phyloP scores from a whole-genome alignment of 306 rosid genomes.

The Oxytropis ochrocephala region DNA sequence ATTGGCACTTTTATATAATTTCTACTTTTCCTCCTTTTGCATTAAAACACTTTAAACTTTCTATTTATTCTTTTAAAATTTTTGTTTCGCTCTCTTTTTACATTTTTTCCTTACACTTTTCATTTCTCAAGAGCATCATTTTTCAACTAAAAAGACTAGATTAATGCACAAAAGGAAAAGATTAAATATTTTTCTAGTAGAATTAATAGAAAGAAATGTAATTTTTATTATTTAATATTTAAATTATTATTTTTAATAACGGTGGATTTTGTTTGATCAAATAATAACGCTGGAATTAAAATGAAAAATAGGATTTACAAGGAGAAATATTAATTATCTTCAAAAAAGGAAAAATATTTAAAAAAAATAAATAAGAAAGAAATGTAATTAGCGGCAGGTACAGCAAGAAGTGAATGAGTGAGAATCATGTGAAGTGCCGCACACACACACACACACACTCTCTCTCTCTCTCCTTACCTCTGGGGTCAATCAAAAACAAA shows the following conservation, averaged over 20 bases:
- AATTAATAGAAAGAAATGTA: neutral
- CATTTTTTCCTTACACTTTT: neutral
- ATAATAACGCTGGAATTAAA: neutral
- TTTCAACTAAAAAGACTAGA: neutral
- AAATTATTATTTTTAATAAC: too few relatives aligned
- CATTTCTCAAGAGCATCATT: neutral
- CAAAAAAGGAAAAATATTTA: neutral
- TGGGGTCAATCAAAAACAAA: slow-evolving; percentile 26
- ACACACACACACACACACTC: slow-evolving; percentile 16
- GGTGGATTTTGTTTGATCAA: too few relatives aligned
- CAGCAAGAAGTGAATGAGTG: slow-evolving; percentile 39
- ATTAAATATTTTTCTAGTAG: neutral
- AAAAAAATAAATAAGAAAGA: neutral
- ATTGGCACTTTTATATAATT: neutral
- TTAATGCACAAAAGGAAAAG: neutral
- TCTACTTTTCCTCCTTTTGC: neutral
- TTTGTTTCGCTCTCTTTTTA: neutral
- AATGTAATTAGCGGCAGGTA: neutral
- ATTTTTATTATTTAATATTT: too few relatives aligned
- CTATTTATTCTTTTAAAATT: neutral
- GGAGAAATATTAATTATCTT: neutral
- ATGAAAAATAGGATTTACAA: neutral
- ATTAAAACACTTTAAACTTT: neutral
- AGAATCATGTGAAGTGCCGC: slow-evolving; percentile 76
- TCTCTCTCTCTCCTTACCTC: slow-evolving; percentile 30